Base-by-base conservation (phyloP, 306 rosid genomes). In the Neltuma alba region DNA sequence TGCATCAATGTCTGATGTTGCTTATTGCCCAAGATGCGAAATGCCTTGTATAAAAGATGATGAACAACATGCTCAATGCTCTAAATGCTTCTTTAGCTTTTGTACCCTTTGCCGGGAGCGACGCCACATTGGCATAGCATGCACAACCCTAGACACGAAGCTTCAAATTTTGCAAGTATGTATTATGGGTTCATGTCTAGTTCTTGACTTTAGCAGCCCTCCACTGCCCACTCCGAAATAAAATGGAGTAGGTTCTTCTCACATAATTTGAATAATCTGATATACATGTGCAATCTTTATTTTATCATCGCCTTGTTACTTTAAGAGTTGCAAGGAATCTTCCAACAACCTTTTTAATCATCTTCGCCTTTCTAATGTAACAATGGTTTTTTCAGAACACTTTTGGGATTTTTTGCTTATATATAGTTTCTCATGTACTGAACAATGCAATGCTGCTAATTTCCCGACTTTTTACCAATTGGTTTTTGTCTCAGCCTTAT, bases 21-120 rank as follows among this genome's bases (percentile, higher is more conserved):
- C 75, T 69, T 81, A 87, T 84, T 94, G 98, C 88, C 93, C 98
- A 36, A 88, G 97, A 78, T 94, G 97, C 80, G 91, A 92, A 87
- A 91, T 90, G 60, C 97, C 97, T 57, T 87, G 97, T 86, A 84
- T 94, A 79, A 92, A 87, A 88, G 97, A 94, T 54, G 95, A 88
- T 70, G 92, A 88, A 61, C 89, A 94, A 28, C 91, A 94, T 79
- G 98, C 97, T 73, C 98, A 89, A 68, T 94, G 98, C 80, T 77
- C 93, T 31, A 76, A 85, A 80, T 92, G 97, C 73, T 92, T 80
- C 86, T 94, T 88, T 78, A 92, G 94, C 88, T 94, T 92, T 87
- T 92, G 98, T 76, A 87, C 98, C 60, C 89, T 92, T 70, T 94
- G 98, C 72, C 67, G 80, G 81, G 97, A 92, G 77, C 91, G 93